Evolutionary conservation across 495 filamentous ascomycete species (phyloP), one percentile per base, ranked within the genome.

Genomic region (Penicillium alfredii): DNA sequence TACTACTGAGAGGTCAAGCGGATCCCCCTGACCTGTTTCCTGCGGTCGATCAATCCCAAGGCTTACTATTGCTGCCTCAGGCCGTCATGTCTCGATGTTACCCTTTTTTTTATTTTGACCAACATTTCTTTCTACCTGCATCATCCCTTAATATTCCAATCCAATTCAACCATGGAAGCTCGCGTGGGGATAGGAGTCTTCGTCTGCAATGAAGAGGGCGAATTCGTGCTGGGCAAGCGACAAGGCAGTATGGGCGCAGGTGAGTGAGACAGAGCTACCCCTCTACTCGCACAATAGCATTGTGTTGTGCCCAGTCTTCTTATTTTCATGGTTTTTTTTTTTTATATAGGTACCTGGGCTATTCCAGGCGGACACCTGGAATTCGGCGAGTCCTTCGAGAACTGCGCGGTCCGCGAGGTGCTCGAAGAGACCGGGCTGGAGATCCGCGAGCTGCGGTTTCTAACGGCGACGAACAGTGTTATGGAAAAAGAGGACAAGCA

Each of bases 341-440:
- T 19, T 5, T 32, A 13, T 30, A 13, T 36, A 53, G 81, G 76
- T 2, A 74, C 75, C 5, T 79, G 66, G 66, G 75, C 74, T 17
- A 66, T 81, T 10, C 80, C 82, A 3, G 82, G 82, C 28, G 82
- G 82, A 3, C 81, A 86, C 33, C 72, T 85, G 8, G 80, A 86
- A 25, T 67, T 72, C 38, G 75, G 76, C 27, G 82, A 86, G 47
- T 58, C 60, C 2, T 67, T 70, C 29, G 66, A 75, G 25, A 56
- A 42, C 0, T 82, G 79, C 47, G 80, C 80, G 0, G 67, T 55
- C 31, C 72, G 82, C n/a, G 82, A 85, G 50, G 61, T 75, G 1
- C 56, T 76, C 6, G 81, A 86, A 51, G 82, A 86, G 53, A 82
- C 82, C 0, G 81, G 73, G 3, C 59, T 85, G 3, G 35, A 55